Evolutionary conservation across 805 yeast species (phyloP).

Genomic region (Wickerhamiella sergipiensis): DNA sequence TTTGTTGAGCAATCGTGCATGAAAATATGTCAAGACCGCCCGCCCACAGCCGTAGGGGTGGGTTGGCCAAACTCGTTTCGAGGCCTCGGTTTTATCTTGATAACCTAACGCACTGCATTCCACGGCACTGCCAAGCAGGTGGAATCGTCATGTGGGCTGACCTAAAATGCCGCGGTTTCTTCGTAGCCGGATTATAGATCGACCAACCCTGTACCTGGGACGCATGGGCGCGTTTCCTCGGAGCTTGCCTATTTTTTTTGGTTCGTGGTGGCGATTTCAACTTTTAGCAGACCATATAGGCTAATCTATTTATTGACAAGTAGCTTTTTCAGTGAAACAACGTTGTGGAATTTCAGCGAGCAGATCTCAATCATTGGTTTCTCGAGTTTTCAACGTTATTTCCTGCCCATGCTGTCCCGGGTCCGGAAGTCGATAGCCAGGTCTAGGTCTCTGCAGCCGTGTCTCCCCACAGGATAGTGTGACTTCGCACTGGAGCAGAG

Average conservation of each 20-base stretch:
- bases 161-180: not conserved
- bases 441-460: not conserved
- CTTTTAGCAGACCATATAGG: too few species aligned
- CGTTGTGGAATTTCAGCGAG: not conserved
- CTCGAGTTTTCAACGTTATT: not conserved
- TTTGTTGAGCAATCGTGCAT: not conserved
- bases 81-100: not conserved
- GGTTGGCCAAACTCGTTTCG: not conserved
- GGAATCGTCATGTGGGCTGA: not conserved
- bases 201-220: not conserved
- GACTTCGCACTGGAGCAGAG: not conserved
- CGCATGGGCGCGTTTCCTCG: not conserved
- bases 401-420: not conserved
- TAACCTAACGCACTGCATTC: not conserved
- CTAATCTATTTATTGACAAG: too few species aligned
- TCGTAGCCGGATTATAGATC: not conserved
- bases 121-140: not conserved
- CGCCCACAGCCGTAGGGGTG: not conserved
- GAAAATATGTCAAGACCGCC: not conserved
- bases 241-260: too few species aligned
- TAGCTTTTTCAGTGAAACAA: too few species aligned
- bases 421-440: not conserved
- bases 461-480: not conserved
- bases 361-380: not conserved
- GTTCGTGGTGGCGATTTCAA: too few species aligned